These are phyloP conservation scores for Nelumbo lutea DNA, from an alignment of 164 flowering plant genomes.

Conservation along the genomic window DNA sequence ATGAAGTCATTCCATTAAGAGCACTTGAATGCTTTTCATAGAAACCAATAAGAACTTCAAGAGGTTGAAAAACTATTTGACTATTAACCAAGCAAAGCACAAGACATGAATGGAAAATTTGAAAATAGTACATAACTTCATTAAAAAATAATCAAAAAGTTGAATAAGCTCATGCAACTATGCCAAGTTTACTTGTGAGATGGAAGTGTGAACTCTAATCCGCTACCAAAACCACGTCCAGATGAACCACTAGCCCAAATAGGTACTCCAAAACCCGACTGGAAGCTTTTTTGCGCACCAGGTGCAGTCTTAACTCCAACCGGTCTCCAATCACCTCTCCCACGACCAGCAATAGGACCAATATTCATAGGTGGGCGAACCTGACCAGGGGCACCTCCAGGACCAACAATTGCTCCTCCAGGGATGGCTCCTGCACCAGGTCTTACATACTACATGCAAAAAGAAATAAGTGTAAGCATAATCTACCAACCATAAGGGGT, in stretches of 20 bases:
- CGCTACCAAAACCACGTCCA: constrained; percentile 75
- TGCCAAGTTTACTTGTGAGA: constrained; percentile 77
- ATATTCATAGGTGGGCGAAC: constrained; percentile 63
- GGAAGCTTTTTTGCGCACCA: constrained; percentile 59
- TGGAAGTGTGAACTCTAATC: constrained; percentile 94
- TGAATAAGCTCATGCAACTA: background rate
- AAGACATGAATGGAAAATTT: background rate
- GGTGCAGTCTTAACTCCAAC: constrained; percentile 45
- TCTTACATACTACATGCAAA: constrained; percentile 77
- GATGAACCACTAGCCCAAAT: constrained; percentile 55
- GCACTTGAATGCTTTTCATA: no score
- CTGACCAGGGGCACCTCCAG: constrained; percentile 62
- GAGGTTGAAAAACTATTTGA: no score
- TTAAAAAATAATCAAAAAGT: background rate
- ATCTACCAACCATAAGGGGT: constrained; percentile 9
- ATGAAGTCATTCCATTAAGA: no score
- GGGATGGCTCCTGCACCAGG: constrained; percentile 84
- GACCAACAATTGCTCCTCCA: constrained; percentile 42
- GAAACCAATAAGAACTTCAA: no score
- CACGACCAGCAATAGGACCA: constrained; percentile 47
- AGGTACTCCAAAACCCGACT: constrained; percentile 58
- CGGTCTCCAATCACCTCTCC: constrained; percentile 73
- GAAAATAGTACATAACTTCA: background rate
- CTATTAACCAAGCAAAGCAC: no score
- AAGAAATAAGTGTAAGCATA: constrained; percentile 4